Percentiles rank a stretch among this genome's conserved stretches.
These are phyloP conservation scores for Tulasnella sp. DNA, from an alignment of 768 basidiomycete genomes.

Conservation along the genomic window DNA sequence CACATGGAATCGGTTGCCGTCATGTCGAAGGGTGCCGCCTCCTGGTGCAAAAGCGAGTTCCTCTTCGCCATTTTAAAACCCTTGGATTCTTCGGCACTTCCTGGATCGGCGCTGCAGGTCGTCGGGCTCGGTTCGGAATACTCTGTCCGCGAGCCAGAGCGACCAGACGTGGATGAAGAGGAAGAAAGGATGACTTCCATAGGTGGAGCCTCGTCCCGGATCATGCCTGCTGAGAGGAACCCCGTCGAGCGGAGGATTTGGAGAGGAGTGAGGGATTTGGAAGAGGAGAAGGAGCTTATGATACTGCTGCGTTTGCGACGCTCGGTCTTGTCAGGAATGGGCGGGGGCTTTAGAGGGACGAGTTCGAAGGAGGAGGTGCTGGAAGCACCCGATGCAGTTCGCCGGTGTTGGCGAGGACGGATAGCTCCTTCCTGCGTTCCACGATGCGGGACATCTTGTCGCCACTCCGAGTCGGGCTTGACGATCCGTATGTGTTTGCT, in stretches of 20 bases:
- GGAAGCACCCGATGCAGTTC: neutral
- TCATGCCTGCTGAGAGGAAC: neutral
- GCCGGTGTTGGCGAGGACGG: neutral
- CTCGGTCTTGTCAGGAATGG: neutral
- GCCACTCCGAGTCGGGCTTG: neutral
- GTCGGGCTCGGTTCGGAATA: neutral
- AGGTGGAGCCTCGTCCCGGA: neutral
- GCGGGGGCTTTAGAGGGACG: neutral
- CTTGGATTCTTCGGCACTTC: neutral
- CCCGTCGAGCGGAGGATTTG: neutral
- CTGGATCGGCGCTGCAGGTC: neutral
- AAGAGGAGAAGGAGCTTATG: neutral
- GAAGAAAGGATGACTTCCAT: neutral
- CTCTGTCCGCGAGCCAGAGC: neutral
- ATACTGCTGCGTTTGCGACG: neutral
- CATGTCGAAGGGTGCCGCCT: conserved; percentile 1
- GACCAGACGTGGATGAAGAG: neutral
- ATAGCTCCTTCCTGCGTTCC: neutral
- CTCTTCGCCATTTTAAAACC: neutral
- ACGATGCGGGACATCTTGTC: neutral
- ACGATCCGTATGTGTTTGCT: neutral
- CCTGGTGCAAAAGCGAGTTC: neutral
- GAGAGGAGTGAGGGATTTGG: conserved; percentile 5
- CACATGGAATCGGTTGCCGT: neutral
- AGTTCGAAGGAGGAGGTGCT: neutral